phyloP scores from a whole-genome alignment of 2,329 filamentous ascomycete genomes.

The Xylariaceae sp. region DNA sequence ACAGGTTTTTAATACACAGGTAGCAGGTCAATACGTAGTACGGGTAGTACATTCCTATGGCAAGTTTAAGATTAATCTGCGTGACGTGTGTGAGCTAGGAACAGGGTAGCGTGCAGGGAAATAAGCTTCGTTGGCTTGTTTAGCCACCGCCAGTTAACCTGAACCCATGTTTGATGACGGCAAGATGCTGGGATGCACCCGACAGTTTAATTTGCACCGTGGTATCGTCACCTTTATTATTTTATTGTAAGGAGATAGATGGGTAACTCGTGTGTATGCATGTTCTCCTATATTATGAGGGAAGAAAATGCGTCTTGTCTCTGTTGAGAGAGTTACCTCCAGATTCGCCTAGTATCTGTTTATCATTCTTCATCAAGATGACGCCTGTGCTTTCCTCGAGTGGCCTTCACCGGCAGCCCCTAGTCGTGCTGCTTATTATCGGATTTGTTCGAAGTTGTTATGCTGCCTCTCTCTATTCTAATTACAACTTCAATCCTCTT shows the following conservation, averaged over 20 bases:
- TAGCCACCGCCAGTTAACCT: constrained; percentile 1
- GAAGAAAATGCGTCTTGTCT: too few relatives aligned
- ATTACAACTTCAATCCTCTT: constrained; percentile 55
- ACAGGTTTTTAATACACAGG: too few relatives aligned
- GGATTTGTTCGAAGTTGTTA: constrained; percentile 7
- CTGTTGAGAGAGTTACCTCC: background rate
- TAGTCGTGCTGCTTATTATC: constrained; percentile 13
- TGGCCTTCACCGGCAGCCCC: constrained; percentile 1
- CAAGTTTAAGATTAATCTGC: background rate
- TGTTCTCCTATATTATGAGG: background rate
- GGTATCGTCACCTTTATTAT: background rate
- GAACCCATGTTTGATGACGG: constrained; percentile 16
- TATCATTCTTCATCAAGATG: background rate
- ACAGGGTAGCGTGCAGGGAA: constrained; percentile 6
- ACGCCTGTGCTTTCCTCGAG: background rate
- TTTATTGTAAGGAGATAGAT: background rate
- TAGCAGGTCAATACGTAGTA: too few relatives aligned
- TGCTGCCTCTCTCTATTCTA: constrained; percentile 43
- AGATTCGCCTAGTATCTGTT: background rate
- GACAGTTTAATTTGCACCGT: background rate
- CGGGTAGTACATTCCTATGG: too few relatives aligned
- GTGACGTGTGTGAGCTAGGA: background rate
- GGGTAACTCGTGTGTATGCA: background rate
- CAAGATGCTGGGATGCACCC: constrained; percentile 1
- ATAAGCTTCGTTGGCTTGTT: constrained; percentile 2